phyloP scores from a whole-genome alignment of 2,329 filamentous ascomycete genomes.

The Sporothrix curviconia region DNA sequence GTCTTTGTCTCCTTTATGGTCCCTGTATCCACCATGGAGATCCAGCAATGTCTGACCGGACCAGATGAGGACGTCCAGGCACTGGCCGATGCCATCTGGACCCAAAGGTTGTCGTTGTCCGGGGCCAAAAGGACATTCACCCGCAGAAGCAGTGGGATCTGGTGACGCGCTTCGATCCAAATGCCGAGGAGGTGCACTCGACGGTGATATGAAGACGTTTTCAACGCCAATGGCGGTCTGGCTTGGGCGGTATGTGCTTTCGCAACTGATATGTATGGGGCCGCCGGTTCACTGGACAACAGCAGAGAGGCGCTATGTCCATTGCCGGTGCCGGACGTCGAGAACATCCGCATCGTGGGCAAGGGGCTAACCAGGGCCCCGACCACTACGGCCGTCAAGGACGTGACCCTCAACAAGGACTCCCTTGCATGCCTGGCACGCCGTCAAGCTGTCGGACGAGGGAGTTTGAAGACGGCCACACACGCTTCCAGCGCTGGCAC shows the following conservation, averaged over 20 bases:
- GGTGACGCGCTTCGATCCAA: constrained; percentile 36
- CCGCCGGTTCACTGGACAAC: no score
- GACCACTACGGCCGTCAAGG: constrained; percentile 38
- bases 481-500: constrained; percentile 42
- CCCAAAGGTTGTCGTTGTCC: constrained; percentile 38
- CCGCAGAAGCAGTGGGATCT: constrained; percentile 41
- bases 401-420: constrained; percentile 27
- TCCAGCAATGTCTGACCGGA: background rate
- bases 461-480: constrained; percentile 36
- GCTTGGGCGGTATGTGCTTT: constrained; percentile 5
- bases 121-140: constrained; percentile 34
- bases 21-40: background rate
- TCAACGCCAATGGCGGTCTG: constrained; percentile 34
- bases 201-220: constrained; percentile 36
- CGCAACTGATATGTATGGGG: no score
- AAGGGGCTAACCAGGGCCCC: constrained; percentile 39
- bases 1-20: background rate
- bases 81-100: constrained; percentile 35
- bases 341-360: constrained; percentile 39
- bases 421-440: constrained; percentile 34
- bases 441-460: constrained; percentile 25
- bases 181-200: constrained; percentile 35
- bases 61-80: constrained; percentile 31
- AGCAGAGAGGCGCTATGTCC: constrained; percentile 27
- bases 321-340: constrained; percentile 36